Evolutionary conservation across 352 stramenopile species (phyloP).

Genomic region (Phytophthora multivora): DNA sequence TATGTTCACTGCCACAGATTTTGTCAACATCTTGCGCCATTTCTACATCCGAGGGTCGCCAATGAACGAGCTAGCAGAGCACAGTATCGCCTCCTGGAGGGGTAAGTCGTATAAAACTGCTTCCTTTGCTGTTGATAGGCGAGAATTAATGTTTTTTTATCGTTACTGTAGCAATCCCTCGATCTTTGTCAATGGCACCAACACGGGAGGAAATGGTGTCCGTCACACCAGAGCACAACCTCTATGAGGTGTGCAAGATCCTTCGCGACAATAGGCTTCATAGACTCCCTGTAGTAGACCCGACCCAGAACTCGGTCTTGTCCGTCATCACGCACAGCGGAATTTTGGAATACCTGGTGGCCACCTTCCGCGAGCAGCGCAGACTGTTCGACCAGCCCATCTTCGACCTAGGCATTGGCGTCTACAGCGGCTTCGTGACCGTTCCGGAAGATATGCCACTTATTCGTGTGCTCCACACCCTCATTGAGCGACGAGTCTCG

Average conservation of each 20-base stretch:
- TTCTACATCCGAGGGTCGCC: conserved; percentile 92
- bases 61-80: conserved; percentile 87
- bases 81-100: conserved; percentile 88
- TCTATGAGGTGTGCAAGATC: conserved; percentile 91
- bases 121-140: too few species aligned
- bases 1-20: conserved; percentile 98
- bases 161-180: conserved; percentile 74
- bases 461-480: conserved; percentile 91
- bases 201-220: conserved; percentile 74
- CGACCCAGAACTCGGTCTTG: conserved; percentile 93
- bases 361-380: conserved; percentile 96
- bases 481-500: conserved; percentile 84
- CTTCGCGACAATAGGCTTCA: conserved; percentile 89
- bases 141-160: not conserved
- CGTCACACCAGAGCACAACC: conserved; percentile 87
- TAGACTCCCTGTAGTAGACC: conserved; percentile 95
- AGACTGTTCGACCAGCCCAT: conserved; percentile 97
- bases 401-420: conserved; percentile 94
- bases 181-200: conserved; percentile 73
- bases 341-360: conserved; percentile 96
- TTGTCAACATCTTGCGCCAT: conserved; percentile 97
- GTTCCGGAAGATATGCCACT: conserved; percentile 93
- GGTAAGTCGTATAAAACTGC: conserved; percentile 31
- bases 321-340: conserved; percentile 93
- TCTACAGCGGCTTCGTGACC: conserved; percentile 94